phyloP scores from a whole-genome alignment of 2,329 filamentous ascomycete species.

The Claviceps spartinae region DNA sequence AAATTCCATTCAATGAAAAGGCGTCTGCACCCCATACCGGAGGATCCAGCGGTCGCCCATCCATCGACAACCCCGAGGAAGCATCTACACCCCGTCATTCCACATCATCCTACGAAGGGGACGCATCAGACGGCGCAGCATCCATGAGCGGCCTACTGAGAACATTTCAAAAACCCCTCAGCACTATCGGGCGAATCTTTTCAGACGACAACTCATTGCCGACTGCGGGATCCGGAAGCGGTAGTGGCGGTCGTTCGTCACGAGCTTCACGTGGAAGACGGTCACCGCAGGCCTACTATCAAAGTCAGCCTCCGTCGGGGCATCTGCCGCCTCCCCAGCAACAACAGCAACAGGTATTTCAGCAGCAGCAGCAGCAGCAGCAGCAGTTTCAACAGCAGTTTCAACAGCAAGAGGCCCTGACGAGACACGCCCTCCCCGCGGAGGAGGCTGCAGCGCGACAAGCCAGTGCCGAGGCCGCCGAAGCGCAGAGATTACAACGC shows the following conservation, averaged over 20 bases:
- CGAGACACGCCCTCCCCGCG: constrained; percentile 43
- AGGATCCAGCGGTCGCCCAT: constrained; percentile 25
- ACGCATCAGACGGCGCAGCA: constrained; percentile 57
- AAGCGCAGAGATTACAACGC: constrained; percentile 69
- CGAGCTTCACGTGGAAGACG: constrained; percentile 17
- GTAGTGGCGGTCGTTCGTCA: constrained; percentile 21
- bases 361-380: constrained; percentile 9
- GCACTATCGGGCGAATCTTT: constrained; percentile 89
- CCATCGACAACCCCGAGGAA: constrained; percentile 24
- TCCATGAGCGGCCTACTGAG: constrained; percentile 75
- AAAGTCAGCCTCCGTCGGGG: constrained; percentile 10
- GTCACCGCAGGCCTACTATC: constrained; percentile 17
- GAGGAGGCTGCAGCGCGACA: constrained; percentile 84
- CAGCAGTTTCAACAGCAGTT: neutral
- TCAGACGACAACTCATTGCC: constrained; percentile 47
- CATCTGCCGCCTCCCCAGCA: constrained; percentile 13
- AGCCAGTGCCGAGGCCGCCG: constrained; percentile 77
- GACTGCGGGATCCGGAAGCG: constrained; percentile 17
- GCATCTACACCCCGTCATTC: constrained; percentile 34
- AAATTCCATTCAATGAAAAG: constrained; percentile 32
- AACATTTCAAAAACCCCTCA: constrained; percentile 81
- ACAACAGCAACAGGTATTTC: neutral
- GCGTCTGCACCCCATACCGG: constrained; percentile 10
- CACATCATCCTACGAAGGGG: constrained; percentile 40
- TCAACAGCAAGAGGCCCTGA: constrained; percentile 6